Conservation (phyloP, 495 filamentous ascomycete genomes). For the Penicillium bovifimosum region DNA sequence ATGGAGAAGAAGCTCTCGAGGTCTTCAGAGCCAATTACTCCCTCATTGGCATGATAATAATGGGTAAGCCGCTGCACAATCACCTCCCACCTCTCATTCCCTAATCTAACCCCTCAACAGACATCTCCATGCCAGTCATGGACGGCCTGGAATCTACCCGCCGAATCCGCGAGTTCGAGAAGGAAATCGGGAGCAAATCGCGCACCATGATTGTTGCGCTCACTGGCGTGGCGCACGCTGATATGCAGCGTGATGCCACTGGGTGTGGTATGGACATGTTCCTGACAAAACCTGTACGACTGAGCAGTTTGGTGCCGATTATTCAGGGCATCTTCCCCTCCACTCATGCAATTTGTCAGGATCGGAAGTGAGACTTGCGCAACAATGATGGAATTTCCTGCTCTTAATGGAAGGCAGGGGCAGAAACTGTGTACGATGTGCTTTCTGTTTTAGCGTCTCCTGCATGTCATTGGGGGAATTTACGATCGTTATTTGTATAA, state of each 20-base stretch:
- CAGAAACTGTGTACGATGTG: no score
- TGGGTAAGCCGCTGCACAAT: slow-evolving; percentile 29
- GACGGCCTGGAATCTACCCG: slow-evolving; percentile 47
- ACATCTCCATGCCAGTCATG: slow-evolving; percentile 58
- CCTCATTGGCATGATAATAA: slow-evolving; percentile 44
- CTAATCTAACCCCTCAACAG: slow-evolving; percentile 9
- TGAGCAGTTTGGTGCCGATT: slow-evolving; percentile 10
- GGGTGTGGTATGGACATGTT: slow-evolving; percentile 35
- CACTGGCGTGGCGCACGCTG: slow-evolving; percentile 29
- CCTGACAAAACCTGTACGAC: slow-evolving; percentile 30
- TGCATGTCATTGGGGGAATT: no score
- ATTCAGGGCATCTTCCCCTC: slow-evolving; percentile 10
- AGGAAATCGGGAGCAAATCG: not conserved
- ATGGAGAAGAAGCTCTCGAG: slow-evolving; percentile 51
- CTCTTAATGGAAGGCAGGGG: no score
- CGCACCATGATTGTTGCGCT: slow-evolving; percentile 26
- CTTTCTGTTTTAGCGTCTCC: no score
- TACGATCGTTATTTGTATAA: no score
- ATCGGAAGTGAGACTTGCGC: not conserved
- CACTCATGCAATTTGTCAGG: not conserved
- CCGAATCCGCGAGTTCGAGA: slow-evolving; percentile 44
- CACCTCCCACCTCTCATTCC: not conserved
- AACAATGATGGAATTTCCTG: no score
- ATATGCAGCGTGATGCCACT: slow-evolving; percentile 26
- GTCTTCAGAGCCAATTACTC: slow-evolving; percentile 25